Evolutionary conservation across 2,329 filamentous ascomycete species (phyloP).

Genomic region (Magnaporthales sp.): DNA sequence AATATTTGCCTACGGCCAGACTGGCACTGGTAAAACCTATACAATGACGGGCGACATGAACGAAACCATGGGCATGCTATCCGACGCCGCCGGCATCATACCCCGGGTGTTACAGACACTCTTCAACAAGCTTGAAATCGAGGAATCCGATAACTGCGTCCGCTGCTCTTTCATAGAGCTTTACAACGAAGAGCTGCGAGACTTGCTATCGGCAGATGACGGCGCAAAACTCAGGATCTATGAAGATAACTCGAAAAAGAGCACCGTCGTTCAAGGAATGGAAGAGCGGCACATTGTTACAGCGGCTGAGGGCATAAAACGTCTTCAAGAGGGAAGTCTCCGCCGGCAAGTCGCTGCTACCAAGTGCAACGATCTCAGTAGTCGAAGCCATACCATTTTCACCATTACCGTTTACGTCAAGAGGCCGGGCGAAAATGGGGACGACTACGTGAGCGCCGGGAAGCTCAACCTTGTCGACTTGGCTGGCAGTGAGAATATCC

Average conservation of each 20-base stretch:
- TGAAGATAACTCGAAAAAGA: constrained; percentile 80
- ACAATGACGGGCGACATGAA: constrained; percentile 99
- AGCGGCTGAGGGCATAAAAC: constrained; percentile 76
- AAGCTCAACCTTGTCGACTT: constrained; percentile 96
- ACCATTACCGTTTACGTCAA: constrained; percentile 91
- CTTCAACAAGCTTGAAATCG: constrained; percentile 74
- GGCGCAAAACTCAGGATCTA: constrained; percentile 86
- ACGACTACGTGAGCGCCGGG: constrained; percentile 82
- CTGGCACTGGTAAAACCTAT: constrained; percentile 96
- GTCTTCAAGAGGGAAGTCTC: constrained; percentile 81
- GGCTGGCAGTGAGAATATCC: constrained; percentile 95
- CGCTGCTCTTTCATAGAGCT: constrained; percentile 98
- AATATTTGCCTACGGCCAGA: constrained; percentile 97
- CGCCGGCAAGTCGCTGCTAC: constrained; percentile 97
- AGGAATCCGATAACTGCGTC: constrained; percentile 76
- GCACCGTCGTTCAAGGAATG: constrained; percentile 96
- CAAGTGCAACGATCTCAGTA: constrained; percentile 98
- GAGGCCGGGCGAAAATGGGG: constrained; percentile 68
- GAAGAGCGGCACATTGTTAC: constrained; percentile 89
- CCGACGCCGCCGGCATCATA: constrained; percentile 90
- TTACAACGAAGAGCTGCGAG: constrained; percentile 94
- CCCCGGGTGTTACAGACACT: constrained; percentile 81
- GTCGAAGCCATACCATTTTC: constrained; percentile 93
- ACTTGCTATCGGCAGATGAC: constrained; percentile 77
- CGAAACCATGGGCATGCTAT: constrained; percentile 74